Base-by-base conservation (phyloP, 2,329 filamentous ascomycete genomes). In the Fusarium keratoplasticum region DNA sequence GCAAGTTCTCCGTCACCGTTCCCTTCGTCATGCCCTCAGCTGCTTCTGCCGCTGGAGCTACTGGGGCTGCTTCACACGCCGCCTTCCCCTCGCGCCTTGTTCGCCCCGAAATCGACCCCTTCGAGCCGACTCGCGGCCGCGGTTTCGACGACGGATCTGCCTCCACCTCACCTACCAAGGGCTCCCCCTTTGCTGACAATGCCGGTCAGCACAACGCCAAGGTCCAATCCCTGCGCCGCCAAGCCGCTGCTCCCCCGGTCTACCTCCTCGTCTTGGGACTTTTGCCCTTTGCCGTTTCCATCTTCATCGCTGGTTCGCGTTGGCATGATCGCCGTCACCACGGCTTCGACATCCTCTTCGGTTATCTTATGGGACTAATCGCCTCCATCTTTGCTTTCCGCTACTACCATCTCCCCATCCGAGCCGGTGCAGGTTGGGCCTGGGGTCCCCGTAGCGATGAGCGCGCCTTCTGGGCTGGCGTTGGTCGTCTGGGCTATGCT, bases 271-370 rank as follows among this genome's bases (percentile, higher is more conserved):
- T 92, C 52, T 81, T 96, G 36, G 88, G 91, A 3, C 85, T 95
- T 20, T 82, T 94, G 2, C 95, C 95, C 3, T 89, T 95, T 73
- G 92, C 91, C 66, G 85, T 90, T 1, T 93, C 95, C 6, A 89
- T 95, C 72, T 98, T 95, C 84, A 93, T 98, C 71, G 88, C 92
- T n/a, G 90, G 92, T 31, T 96, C 94, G 1, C 93, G 96, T 13
- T 98, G 93, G 89, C 95, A 92, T 69, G 92, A 98, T 82, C 97
- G 92, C 84, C 91, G 94, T 42, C 96, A 98, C 82, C 94, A 96
- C 81, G 95, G 92, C n/a, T 96, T 98, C 81, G 96, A 98, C 74
- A 94, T 98, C 74, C 84, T 98, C 3, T 94, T 93, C 72, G 96
- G 96, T n/a, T 93, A 92, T 64, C 74, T 93, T 14, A 93, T 98